Evolutionary conservation across 345 rosid genomes (phyloP), one percentile per base, ranked within the genome.

Genomic region (Aegle marmelos): DNA sequence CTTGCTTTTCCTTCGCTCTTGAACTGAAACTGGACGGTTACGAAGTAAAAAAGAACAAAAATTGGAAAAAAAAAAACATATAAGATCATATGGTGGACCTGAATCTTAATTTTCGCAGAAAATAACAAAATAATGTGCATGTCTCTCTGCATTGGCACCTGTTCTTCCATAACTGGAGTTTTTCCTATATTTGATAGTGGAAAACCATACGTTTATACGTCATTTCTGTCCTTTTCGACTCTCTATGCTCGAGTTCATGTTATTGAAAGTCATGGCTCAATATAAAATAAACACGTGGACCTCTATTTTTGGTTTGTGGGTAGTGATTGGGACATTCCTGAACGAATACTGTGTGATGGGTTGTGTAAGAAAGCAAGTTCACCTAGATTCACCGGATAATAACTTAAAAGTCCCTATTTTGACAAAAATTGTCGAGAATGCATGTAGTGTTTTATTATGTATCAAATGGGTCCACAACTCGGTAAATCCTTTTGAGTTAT

Each of bases 91-190:
- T 71, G 30, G 59, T 28, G 57, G 73, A n/a, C 57, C 54, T 39
- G 33, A 50, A 25, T 70, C 61, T 53, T 56, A 13, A 56, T 30
- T 71, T 54, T 22, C 57, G 30, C 39, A 7, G 13, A 27, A 39
- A 53, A 24, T 25, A 19, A 22, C 57, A 41, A 13, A 68, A 68
- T 25, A 21, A 6, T 13, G 31, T 45, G 60, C 73, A 30, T 54
- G 74, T 56, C 57, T 19, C 9, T 9, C 64, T 56, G 28, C n/a
- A 22, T 31, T 57, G 48, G 65, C 70, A 31, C 30, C 4, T 30
- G 53, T 48, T 50, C 74, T 57, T 56, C 64, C 65, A 71, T 71
- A 30, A 71, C 74, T 31, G 3, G 62, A 14, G 56, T 63, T 63
- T 63, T 63, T 21, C 37, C 33, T 4, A 31, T 30, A 16, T 30